Evolutionary conservation across 116 monocot genomes (phyloP), one percentile per base, ranked within the genome.

Genomic region (Posidonia oceanica): DNA sequence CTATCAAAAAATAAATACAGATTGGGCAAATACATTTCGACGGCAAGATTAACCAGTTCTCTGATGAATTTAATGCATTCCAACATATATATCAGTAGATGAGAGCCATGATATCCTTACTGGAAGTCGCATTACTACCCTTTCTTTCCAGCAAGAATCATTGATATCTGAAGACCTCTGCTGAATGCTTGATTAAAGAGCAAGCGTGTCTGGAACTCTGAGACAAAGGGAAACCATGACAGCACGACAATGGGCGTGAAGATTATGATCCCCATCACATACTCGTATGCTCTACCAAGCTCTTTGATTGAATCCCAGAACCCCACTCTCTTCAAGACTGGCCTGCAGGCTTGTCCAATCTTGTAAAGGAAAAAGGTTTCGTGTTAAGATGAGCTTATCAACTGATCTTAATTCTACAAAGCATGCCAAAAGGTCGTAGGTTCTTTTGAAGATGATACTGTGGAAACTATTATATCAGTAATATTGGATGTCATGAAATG

Each of bases 151-250:
- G 86, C 82, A 64, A 94, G 94, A 76, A 94, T 94, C 75, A 82
- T 83, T 39, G 94, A 94, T 57, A 94, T 91, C 59, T 94, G 94
- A 40, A 94, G 79, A 3, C 94, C 94, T 36, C 94, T 83, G 56
- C 94, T 94, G 75, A 94, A 94, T 0, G 91, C 94, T 64, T 94
- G 90, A 71, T 94, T 94, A 80, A 94, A 94, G 20, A 94, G 90
- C 61, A 94, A 65, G 4, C 94, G 83, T 0, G 94, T 80, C 67
- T 94, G 94, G 69, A 94, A 94, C 70, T 94, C 94, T 0, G 94
- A 94, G 11, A 94, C 86, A 58, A 94, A 94, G 36, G 94, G 91
- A 71, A 94, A 94, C 94, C 94, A 94, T 21, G 94, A 85, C 11
- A 94, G 63, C 17, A 94, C 74, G 3, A 61, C 94, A 4, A 94